Evolutionary conservation across 331 rosid species (phyloP).

Genomic region (Erythrophleum ivorense): DNA sequence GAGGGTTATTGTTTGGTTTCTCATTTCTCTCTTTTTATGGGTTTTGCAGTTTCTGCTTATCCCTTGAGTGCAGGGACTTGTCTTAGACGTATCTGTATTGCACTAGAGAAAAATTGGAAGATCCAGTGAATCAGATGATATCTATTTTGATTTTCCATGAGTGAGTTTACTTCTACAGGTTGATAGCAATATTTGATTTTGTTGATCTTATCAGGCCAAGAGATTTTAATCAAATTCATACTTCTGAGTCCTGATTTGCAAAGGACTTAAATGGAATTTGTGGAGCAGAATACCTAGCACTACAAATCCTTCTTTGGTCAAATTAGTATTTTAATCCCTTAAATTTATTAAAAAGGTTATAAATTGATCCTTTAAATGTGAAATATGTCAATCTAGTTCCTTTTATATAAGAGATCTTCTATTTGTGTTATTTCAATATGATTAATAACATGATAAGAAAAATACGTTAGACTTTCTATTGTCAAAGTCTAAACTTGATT

Average conservation of each 20-base stretch:
- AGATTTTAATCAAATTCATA: background rate
- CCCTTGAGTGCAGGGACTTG: constrained; percentile 36
- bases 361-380: no score
- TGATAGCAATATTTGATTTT: background rate
- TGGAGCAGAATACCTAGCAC: no score
- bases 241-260: background rate
- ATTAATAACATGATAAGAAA: no score
- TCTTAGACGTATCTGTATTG: constrained; percentile 25
- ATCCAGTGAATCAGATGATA: constrained; percentile 5
- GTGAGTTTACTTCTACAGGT: background rate
- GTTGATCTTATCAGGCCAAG: background rate
- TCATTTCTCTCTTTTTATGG: background rate
- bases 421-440: no score
- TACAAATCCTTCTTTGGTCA: no score
- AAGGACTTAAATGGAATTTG: background rate
- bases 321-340: no score
- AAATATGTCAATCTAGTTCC: no score
- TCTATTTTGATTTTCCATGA: no score
- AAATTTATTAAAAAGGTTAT: no score
- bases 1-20: background rate
- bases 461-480: no score
- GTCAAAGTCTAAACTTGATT: no score
- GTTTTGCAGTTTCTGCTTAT: constrained; percentile 29
- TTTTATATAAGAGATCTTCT: no score
- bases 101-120: constrained; percentile 35